Percentiles rank a stretch among this genome's conserved stretches.
phyloP scores from a whole-genome alignment of 2,329 filamentous ascomycete species.

The Pseudogymnoascus sp. region DNA sequence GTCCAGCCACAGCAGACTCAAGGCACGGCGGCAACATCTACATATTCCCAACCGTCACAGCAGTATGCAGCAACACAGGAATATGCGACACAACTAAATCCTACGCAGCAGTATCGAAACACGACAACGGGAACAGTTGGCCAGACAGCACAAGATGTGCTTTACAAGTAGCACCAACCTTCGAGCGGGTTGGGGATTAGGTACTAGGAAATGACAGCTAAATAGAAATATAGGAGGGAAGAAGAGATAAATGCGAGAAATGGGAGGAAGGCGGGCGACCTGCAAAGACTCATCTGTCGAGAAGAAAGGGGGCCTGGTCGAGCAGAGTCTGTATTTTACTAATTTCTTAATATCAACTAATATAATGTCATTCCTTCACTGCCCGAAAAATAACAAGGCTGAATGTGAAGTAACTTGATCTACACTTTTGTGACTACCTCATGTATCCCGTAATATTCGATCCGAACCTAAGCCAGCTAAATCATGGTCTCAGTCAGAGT shows the following conservation, averaged over 20 bases:
- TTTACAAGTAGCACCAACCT: neutral
- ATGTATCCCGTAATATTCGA: neutral
- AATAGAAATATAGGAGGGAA: neutral
- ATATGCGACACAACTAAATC: neutral
- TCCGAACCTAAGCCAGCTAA: too few relatives aligned
- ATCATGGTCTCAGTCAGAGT: too few relatives aligned
- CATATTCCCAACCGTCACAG: neutral
- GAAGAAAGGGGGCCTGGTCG: too few relatives aligned
- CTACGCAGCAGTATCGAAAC: neutral
- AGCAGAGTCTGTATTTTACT: slow-evolving; percentile 3
- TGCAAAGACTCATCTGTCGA: neutral
- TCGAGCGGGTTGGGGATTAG: neutral
- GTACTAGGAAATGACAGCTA: neutral
- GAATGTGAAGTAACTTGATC: neutral
- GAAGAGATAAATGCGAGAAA: neutral
- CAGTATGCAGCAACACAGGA: neutral
- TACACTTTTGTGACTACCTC: neutral
- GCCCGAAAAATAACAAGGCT: neutral
- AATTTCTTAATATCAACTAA: slow-evolving; percentile 6
- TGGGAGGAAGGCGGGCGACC: neutral
- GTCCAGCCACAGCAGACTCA: neutral
- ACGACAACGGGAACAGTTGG: neutral
- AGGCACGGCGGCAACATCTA: neutral
- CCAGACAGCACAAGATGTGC: neutral
- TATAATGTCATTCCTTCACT: neutral